Base-by-base conservation (phyloP, 306 rosid genomes). In the Hippophae tibetana region DNA sequence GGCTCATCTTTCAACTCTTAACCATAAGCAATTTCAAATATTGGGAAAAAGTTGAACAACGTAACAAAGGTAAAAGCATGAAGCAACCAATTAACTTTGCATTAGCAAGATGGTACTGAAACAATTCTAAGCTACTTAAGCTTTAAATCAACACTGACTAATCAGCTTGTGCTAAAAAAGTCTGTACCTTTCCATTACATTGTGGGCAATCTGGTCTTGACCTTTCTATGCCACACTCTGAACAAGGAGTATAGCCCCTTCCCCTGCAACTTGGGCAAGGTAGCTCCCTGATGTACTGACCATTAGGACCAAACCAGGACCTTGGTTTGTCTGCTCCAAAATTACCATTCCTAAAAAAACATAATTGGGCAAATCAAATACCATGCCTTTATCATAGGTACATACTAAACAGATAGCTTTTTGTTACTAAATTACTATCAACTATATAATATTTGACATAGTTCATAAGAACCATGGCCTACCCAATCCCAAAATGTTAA, bases 241-340 rank as follows among this genome's bases (percentile, higher is more conserved):
- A 70, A 71, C 97, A 90, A n/a, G 95, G 90, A 46, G 94, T 76
- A 69, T 90, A 90, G 13, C 98, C 98, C 74, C 98, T 81, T 10
- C 92, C 98, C 62, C 98, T 81, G 72, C 96, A 90, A 82, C 89
- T 87, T 7, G 96, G 96, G 72, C 98, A 90, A 18, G 98, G 98
- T 38, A 90, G 73, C 79, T 90, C 98, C 66, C 75, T 85, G 53
- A 90, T 90, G 69, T 90, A 90, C 82, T 77, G 92, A 48, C 96
- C 98, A 58, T 60, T 87, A 63, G 96, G 96, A 64, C 96, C 98
- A 68, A 87, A 76, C 96, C 98, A 90, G 4, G 96, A 85, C 69
- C 83, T 76, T 27, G 82, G 84, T 56, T 83, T 82, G 41, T 78
- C 74, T 9, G 67, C 26, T 46, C 69, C 75, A 25, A 89, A 64